Conservation (phyloP, 1,284 basidiomycete species). For the Dichomitus squalens region DNA sequence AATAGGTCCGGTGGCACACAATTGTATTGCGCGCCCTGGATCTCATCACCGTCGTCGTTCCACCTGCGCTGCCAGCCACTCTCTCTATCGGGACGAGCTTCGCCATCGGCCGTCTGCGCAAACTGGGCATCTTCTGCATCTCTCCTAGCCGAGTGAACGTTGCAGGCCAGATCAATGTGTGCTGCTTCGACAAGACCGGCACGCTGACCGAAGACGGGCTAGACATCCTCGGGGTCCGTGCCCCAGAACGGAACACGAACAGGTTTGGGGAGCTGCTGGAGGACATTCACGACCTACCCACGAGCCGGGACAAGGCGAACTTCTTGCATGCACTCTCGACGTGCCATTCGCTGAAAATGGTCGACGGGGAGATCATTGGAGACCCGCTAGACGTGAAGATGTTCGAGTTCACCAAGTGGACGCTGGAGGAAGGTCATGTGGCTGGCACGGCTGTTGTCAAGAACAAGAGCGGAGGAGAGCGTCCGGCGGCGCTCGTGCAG, state of each 20-base stretch:
- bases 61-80: conserved; percentile 96
- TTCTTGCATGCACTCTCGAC: conserved; percentile 94
- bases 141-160: conserved; percentile 97
- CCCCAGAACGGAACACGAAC: conserved; percentile 71
- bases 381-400: conserved; percentile 97
- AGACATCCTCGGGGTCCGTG: conserved; percentile 92
- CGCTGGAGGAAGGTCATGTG: conserved; percentile 87
- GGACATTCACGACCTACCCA: conserved; percentile 78
- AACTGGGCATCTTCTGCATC: conserved; percentile 93
- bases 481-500: conserved; percentile 92
- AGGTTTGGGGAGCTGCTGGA: conserved; percentile 92
- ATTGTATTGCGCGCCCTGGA: conserved; percentile 94
- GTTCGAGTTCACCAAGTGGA: conserved; percentile 98
- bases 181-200: conserved; percentile 99
- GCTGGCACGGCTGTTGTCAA: conserved; percentile 72
- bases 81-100: conserved; percentile 98
- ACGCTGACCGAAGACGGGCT: conserved; percentile 98
- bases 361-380: conserved; percentile 88
- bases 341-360: conserved; percentile 94
- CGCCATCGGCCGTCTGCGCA: conserved; percentile 88
- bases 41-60: conserved; percentile 97
- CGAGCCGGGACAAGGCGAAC: conserved; percentile 72
- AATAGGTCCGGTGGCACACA: conserved; percentile 86
- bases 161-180: conserved; percentile 95
- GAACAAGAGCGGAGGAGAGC: conserved; percentile 60